Percentiles rank a stretch among this genome's conserved stretches.
These are phyloP conservation scores for Penicillium angulare DNA, from an alignment of 495 filamentous ascomycete species.

Conservation along the genomic window DNA sequence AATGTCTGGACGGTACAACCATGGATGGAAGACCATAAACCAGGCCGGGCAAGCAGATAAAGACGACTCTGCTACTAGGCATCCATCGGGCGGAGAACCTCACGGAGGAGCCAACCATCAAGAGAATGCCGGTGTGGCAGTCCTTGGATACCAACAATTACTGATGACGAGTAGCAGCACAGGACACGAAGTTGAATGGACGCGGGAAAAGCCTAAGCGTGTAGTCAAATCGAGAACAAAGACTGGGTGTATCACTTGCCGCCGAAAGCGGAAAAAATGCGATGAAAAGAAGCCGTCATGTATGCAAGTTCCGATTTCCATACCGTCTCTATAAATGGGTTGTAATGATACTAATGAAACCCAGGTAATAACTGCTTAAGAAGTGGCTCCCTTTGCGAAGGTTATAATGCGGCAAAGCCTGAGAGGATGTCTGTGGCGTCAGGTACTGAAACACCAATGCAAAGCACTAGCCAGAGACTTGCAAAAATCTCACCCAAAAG, in stretches of 20 bases:
- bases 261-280: neutral
- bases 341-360: neutral
- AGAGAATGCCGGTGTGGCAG: too few species aligned
- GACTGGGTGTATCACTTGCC: neutral
- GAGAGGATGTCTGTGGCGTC: too few species aligned
- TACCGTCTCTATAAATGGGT: neutral
- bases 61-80: neutral
- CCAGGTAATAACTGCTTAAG: too few species aligned
- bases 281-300: neutral
- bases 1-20: too few species aligned
- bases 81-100: neutral
- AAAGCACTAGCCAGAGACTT: too few species aligned
- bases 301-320: neutral
- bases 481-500: too few species aligned
- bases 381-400: too few species aligned
- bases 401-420: too few species aligned
- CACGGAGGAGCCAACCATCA: neutral
- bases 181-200: too few species aligned
- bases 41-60: neutral
- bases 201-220: neutral
- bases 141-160: too few species aligned
- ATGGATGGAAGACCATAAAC: neutral
- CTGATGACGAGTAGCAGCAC: too few species aligned
- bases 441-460: too few species aligned
- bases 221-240: neutral